These are phyloP conservation scores for Dentipellis sp. DNA, from an alignment of 768 basidiomycete species.

Conservation along the genomic window DNA sequence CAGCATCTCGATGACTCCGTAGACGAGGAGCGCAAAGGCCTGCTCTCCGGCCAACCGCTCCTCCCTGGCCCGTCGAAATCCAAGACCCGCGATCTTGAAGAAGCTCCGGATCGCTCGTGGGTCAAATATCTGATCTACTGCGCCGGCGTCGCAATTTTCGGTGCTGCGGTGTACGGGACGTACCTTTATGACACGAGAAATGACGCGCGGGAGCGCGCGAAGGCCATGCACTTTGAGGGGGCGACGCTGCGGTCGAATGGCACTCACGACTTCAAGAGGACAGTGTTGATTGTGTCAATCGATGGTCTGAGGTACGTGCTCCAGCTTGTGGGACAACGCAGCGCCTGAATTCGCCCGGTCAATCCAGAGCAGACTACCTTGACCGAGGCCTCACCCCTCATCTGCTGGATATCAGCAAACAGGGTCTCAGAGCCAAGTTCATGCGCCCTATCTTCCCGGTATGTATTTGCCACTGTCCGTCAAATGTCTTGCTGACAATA, in stretches of 20 bases:
- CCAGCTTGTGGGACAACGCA: background rate
- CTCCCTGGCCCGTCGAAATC: background rate
- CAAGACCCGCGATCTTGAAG: background rate
- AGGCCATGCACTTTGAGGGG: slow-evolving; percentile 26
- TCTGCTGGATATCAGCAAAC: slow-evolving; percentile 67
- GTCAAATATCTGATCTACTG: background rate
- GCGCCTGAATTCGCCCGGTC: background rate
- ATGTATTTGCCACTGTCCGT: slow-evolving; percentile 17
- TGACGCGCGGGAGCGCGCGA: background rate
- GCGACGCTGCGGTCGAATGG: slow-evolving; percentile 58
- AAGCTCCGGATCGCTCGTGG: background rate
- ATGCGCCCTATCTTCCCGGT: slow-evolving; percentile 87
- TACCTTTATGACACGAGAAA: background rate
- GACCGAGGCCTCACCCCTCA: slow-evolving; percentile 82
- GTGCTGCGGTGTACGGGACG: background rate
- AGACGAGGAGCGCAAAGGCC: slow-evolving; percentile 15
- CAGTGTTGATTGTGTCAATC: slow-evolving; percentile 78
- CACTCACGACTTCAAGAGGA: slow-evolving; percentile 73
- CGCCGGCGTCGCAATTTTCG: background rate
- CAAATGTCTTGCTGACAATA: slow-evolving; percentile 2
- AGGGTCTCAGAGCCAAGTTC: slow-evolving; percentile 80
- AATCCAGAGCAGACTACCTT: slow-evolving; percentile 70
- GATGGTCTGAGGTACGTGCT: slow-evolving; percentile 59
- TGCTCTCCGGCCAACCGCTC: slow-evolving; percentile 10
- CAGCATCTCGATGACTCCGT: background rate